These are phyloP conservation scores for Cyclostephanos tholiformis DNA, from an alignment of 108 stramenopile species.

Conservation along the genomic window DNA sequence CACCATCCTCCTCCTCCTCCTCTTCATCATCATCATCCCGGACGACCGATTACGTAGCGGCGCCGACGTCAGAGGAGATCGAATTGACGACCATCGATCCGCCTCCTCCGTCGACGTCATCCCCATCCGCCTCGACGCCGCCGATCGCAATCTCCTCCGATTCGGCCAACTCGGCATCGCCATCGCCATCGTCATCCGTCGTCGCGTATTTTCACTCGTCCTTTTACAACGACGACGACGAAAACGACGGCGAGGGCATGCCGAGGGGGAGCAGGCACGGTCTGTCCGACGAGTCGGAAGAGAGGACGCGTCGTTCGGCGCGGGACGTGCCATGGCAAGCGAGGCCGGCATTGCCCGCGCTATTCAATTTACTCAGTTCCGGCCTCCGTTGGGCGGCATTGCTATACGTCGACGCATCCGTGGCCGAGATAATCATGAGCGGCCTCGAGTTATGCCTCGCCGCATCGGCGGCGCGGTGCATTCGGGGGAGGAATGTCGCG, in stretches of 20 bases:
- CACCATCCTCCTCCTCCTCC: background rate
- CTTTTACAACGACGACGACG: background rate
- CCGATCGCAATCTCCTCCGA: background rate
- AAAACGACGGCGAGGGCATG: background rate
- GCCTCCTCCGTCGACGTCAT: too few species aligned
- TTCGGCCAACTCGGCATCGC: too few species aligned
- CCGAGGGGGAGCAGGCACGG: slow-evolving; percentile 24
- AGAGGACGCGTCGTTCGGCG: background rate
- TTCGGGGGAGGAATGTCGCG: slow-evolving; percentile 39
- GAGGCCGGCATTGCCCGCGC: slow-evolving; percentile 30
- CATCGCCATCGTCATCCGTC: too few species aligned
- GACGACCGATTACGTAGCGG: too few species aligned
- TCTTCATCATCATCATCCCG: background rate
- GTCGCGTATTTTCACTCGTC: background rate
- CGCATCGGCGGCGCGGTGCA: slow-evolving; percentile 26
- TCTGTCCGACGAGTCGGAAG: slow-evolving; percentile 7
- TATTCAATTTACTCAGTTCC: slow-evolving; percentile 39
- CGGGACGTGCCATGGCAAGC: slow-evolving; percentile 14
- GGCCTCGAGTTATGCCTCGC: slow-evolving; percentile 53
- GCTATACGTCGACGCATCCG: slow-evolving; percentile 46
- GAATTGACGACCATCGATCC: too few species aligned
- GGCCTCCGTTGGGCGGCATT: slow-evolving; percentile 50
- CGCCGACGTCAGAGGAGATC: too few species aligned
- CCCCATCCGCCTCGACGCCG: background rate
- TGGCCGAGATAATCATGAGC: slow-evolving; percentile 57